These are phyloP conservation scores for Plenodomus lindquistii DNA, from an alignment of 2,329 filamentous ascomycete genomes.

Conservation along the genomic window DNA sequence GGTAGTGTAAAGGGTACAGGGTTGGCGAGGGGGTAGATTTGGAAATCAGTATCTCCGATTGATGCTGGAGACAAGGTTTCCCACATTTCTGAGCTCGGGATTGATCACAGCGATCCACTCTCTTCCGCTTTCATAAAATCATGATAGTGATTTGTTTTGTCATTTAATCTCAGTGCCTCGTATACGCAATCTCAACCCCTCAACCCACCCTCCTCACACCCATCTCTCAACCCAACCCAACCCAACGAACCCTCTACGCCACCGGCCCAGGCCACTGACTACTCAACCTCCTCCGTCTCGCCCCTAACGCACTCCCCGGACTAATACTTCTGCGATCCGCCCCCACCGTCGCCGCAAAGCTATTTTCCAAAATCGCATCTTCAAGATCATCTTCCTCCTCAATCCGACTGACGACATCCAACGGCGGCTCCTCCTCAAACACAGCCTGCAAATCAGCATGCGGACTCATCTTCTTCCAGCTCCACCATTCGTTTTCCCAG, in stretches of 20 bases:
- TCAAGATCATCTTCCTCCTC: slow-evolving; percentile 55
- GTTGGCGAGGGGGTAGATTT: background rate
- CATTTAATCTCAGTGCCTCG: no score
- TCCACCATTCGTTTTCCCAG: slow-evolving; percentile 59
- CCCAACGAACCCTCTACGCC: slow-evolving; percentile 5
- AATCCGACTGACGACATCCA: slow-evolving; percentile 53
- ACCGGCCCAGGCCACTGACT: slow-evolving; percentile 40
- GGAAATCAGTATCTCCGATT: no score
- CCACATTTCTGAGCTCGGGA: no score
- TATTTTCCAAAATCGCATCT: slow-evolving; percentile 49
- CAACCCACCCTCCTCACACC: background rate
- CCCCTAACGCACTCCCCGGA: slow-evolving; percentile 32
- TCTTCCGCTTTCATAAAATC: no score
- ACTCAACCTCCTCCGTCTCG: slow-evolving; percentile 39
- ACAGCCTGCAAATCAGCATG: slow-evolving; percentile 74
- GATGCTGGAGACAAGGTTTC: no score
- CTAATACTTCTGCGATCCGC: slow-evolving; percentile 33
- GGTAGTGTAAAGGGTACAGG: slow-evolving; percentile 24
- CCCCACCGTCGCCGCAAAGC: slow-evolving; percentile 31
- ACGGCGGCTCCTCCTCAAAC: slow-evolving; percentile 71
- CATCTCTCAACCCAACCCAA: background rate
- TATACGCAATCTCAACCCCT: no score
- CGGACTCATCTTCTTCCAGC: slow-evolving; percentile 67
- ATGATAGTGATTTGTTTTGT: no score
- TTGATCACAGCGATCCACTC: no score